Base-by-base conservation (phyloP, 495 filamentous ascomycete species). In the Echria macrotheca region DNA sequence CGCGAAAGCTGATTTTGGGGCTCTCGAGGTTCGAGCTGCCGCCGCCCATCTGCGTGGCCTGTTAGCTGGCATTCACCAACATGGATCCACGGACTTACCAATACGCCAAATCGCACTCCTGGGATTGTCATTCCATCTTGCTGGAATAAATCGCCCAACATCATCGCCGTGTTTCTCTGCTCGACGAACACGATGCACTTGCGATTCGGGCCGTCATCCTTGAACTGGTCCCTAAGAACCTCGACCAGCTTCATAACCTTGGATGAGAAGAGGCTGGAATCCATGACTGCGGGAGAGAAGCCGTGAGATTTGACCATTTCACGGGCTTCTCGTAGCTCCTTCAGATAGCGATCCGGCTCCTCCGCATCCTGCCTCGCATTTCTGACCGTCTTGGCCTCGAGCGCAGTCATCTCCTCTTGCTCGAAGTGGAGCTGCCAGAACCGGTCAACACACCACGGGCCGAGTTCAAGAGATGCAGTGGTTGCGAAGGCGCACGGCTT, bases 131-230 rank as follows among this genome's bases (percentile, higher is more conserved):
- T 66, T 17, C 69, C 65, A 7, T 64, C 58, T 19, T 77, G 67
- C 25, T 69, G 66, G 49, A 95, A 77, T 6, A 96, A 68, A 23
- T 82, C 78, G 1, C 70, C 67, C 15, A 99, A 69, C 15, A 89
- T 65, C 24, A 78, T 78, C 0, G 91, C 93, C 2, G 89, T 91
- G 40, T 87, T 81, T 29, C 93, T 73, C 51, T 81, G 75, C 46
- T 85, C 70, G 0, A 91, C 87, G 65, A 99, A 99, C 1, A 97
- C 79, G 44, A 99, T 93, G 56, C 89, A 96, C 57, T 86, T 83
- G 17, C 78, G 74, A 1, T 81, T 72, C 9, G 73, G 70, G 21
- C 71, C 68, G 4, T 59, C 56, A 22, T 48, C 44, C 19, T 73
- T 61, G 61, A 86, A 93, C 41, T 83, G 70, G 17, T 76, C 54